A percentile compares a stretch with the other conserved stretches of the same genome.
phyloP scores from a whole-genome alignment of 2,329 filamentous ascomycete genomes.

The Tricladium varicosporioides region DNA sequence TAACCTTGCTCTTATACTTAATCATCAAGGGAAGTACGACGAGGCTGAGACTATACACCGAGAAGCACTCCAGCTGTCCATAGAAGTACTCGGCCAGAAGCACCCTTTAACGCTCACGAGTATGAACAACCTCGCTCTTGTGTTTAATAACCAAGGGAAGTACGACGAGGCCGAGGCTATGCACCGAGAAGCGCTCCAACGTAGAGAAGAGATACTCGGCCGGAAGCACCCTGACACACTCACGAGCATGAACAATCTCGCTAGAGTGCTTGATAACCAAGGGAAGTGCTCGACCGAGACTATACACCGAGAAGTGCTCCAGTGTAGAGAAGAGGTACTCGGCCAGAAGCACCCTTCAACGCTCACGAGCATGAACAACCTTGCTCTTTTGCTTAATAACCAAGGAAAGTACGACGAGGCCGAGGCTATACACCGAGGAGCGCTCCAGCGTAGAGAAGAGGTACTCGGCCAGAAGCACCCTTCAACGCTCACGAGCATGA shows the following conservation, averaged over 20 bases:
- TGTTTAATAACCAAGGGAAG: conserved; percentile 4
- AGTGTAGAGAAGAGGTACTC: not conserved
- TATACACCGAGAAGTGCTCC: not conserved
- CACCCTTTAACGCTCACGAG: too few relatives aligned
- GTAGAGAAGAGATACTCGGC: conserved; percentile 2
- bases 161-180: conserved; percentile 3
- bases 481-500: not conserved
- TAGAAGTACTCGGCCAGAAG: too few relatives aligned
- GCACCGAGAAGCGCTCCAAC: conserved; percentile 1
- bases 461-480: not conserved
- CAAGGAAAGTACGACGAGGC: not conserved
- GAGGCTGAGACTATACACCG: conserved; percentile 5
- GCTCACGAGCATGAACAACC: conserved; percentile 2
- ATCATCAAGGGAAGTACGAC: conserved; percentile 9
- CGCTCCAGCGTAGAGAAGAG: not conserved
- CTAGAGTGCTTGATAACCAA: too few relatives aligned
- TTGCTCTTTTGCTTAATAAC: conserved; percentile 2
- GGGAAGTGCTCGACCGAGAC: too few relatives aligned
- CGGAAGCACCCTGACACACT: conserved; percentile 7
- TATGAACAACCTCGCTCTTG: too few relatives aligned
- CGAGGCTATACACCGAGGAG: not conserved
- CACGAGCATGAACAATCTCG: too few relatives aligned
- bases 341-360: not conserved
- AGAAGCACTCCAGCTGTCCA: too few relatives aligned
- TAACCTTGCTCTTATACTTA: conserved; percentile 1